Evolutionary conservation across 2,329 filamentous ascomycete species (phyloP).

Genomic region (Cladosporium sp.): DNA sequence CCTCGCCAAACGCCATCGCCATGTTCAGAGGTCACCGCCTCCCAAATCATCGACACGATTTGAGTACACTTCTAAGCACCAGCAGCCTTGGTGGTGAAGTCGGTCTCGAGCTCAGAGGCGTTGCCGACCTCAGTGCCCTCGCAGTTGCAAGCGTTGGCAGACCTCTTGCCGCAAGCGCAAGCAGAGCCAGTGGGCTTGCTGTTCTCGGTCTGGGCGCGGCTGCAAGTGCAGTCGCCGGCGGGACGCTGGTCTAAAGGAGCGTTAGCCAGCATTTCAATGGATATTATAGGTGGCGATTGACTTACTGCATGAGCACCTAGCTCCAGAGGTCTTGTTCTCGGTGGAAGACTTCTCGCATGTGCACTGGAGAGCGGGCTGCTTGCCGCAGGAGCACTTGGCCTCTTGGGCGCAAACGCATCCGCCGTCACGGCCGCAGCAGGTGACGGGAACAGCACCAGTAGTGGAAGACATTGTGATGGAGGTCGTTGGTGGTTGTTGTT

Average conservation of each 20-base stretch:
- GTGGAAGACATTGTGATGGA: constrained; percentile 40
- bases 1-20: constrained; percentile 8
- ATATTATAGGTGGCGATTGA: constrained; percentile 25
- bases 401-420: constrained; percentile 47
- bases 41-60: not conserved
- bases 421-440: constrained; percentile 60
- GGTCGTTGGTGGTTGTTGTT: constrained; percentile 3
- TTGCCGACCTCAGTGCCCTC: constrained; percentile 62
- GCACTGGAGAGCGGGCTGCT: constrained; percentile 84
- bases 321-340: constrained; percentile 73
- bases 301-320: constrained; percentile 78
- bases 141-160: constrained; percentile 65
- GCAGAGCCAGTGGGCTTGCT: constrained; percentile 57
- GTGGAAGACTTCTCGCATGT: constrained; percentile 72
- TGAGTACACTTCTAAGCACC: not conserved
- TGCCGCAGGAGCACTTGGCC: constrained; percentile 80
- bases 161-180: constrained; percentile 76
- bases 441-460: constrained; percentile 46
- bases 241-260: constrained; percentile 61
- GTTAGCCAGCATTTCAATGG: not conserved
- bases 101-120: constrained; percentile 70
- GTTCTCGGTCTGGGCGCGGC: constrained; percentile 71
- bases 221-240: constrained; percentile 79
- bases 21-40: not conserved
- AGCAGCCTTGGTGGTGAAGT: constrained; percentile 72